Evolutionary conservation across 164 flowering plant species (phyloP), one percentile per base, ranked within the genome.

Genomic region (Kalanchoe fedtschenkoi): DNA sequence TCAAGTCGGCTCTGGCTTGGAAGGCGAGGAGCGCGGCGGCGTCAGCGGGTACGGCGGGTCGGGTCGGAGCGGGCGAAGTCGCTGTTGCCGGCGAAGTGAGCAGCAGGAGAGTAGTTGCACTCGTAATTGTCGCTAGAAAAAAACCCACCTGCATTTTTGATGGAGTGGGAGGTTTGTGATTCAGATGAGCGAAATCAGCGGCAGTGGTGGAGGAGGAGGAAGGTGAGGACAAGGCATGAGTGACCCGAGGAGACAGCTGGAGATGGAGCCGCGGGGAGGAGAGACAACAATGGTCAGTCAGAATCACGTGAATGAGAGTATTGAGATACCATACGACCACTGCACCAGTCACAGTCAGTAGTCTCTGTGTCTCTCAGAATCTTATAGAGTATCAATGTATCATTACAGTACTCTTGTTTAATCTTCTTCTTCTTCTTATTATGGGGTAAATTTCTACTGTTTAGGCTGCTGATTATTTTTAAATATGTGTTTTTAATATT

Each of bases 1-100:
- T 28, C 22, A 64, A 34, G 62, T 91, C 98, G 13, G 92, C 84
- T 64, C 75, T 75, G 5, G 81, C 64, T 68, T 81, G 81, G 81
- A 91, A 91, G 8, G 77, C 66, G 19, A 88, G 74, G 17, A 91
- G 78, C 0, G 84, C 76, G 1, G 63, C n/a, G 4, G 89, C 88
- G 38, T 88, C 97, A 21, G 76, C 46, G 4, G 77, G 73, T 22
- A 13, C 2, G 11, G 32, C 51, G 16, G 32, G 56, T 51, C 32
- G 17, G 56, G 56, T 26, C 32, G 56, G 56, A 24, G 15, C 5
- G 1, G 22, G 16, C 10, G 54, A 19, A 46, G 43, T 9, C 1
- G 43, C 13, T 39, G 39, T 37, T 37, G 39, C 11, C 13, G 39
- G 9, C 15, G 17, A 47, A 19, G 22, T 22, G 30, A 47, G 28